A percentile compares a stretch with the other conserved stretches of the same genome.
phyloP scores from a whole-genome alignment of 805 yeast genomes.

The Lachancea waltii region DNA sequence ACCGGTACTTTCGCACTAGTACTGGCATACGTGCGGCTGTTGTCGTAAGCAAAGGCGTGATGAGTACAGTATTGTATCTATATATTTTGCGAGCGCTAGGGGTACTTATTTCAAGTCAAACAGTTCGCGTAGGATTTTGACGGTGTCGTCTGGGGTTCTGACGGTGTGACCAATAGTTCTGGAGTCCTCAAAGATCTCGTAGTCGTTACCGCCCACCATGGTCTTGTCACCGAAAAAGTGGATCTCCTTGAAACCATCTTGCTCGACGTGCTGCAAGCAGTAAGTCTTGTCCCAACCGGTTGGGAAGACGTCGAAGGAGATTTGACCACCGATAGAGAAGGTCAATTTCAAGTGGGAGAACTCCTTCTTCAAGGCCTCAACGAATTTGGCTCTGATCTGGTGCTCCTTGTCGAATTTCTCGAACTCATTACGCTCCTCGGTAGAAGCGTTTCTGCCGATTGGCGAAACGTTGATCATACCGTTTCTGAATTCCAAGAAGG shows the following conservation, averaged over 20 bases:
- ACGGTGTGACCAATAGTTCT: slow-evolving; percentile 98
- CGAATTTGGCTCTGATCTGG: slow-evolving; percentile 79
- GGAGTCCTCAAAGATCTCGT: slow-evolving; percentile 84
- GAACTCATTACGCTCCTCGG: slow-evolving; percentile 86
- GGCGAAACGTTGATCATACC: slow-evolving; percentile 99
- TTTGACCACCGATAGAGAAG: slow-evolving; percentile 98
- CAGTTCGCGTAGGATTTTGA: slow-evolving; percentile 72
- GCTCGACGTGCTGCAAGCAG: slow-evolving; percentile 85
- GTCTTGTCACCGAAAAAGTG: slow-evolving; percentile 99
- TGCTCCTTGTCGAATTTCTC: slow-evolving; percentile 77
- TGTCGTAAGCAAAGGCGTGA: slow-evolving; percentile 38
- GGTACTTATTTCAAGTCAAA: slow-evolving; percentile 39
- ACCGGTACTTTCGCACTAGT: slow-evolving; percentile 96
- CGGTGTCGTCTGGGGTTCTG: slow-evolving; percentile 82
- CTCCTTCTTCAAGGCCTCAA: slow-evolving; percentile 71
- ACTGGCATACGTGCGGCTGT: slow-evolving; percentile 80
- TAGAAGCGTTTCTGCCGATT: slow-evolving; percentile 95
- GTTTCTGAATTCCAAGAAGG: slow-evolving; percentile 97
- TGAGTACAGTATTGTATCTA: neutral
- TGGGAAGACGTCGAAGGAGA: slow-evolving; percentile 98
- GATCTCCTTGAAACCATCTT: slow-evolving; percentile 77
- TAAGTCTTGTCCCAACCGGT: slow-evolving; percentile 99
- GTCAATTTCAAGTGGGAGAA: slow-evolving; percentile 84
- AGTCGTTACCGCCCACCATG: slow-evolving; percentile 96
- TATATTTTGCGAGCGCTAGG: no score